Percentiles rank a stretch among this genome's conserved stretches.
Evolutionary conservation across 75 land plant genomes (phyloP).

Genomic region (Sequoia sempervirens): DNA sequence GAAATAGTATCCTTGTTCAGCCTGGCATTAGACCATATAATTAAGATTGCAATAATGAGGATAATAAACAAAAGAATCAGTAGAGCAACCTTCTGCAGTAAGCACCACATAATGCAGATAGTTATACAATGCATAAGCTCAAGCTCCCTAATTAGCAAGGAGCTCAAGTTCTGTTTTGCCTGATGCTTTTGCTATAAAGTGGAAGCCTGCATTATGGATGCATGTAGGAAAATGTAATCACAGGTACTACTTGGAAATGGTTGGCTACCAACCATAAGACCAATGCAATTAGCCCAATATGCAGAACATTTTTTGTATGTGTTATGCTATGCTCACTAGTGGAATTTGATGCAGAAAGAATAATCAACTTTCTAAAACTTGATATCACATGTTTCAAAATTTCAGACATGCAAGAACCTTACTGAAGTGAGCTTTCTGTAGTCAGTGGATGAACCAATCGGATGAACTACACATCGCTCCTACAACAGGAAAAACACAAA

Average conservation of each 20-base stretch:
- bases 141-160: neutral
- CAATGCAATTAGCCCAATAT: neutral
- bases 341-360: neutral
- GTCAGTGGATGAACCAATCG: conserved; percentile 79
- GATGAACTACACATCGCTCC: conserved; percentile 87
- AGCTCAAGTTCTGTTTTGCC: neutral
- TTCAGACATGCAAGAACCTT: conserved; percentile 10
- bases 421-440: conserved; percentile 86
- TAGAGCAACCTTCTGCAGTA: neutral
- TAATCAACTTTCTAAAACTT: neutral
- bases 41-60: neutral
- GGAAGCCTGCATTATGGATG: neutral
- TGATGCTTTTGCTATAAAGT: neutral
- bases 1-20: conserved; percentile 77
- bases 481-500: conserved; percentile 18
- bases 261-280: neutral
- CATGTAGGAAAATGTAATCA: neutral
- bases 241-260: neutral
- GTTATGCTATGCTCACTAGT: neutral
- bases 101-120: neutral
- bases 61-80: neutral
- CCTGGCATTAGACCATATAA: conserved; percentile 31
- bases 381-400: neutral
- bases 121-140: neutral
- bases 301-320: neutral